These are phyloP conservation scores for Yarrowia porcina DNA, from an alignment of 805 yeast species.

Conservation along the genomic window DNA sequence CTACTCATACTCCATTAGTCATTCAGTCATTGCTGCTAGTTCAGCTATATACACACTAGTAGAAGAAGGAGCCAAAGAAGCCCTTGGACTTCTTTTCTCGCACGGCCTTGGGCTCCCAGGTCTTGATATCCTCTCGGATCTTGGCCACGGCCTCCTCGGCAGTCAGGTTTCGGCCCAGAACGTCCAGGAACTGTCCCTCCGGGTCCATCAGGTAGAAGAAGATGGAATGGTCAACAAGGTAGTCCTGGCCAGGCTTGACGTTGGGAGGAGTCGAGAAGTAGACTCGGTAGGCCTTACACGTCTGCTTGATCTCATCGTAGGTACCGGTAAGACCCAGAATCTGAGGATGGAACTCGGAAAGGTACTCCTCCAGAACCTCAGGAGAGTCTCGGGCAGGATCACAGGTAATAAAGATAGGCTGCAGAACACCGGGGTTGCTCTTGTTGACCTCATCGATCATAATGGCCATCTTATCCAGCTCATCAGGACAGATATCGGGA, in stretches of 20 bases:
- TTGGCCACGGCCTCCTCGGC: slow-evolving; percentile 73
- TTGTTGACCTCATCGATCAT: slow-evolving; percentile 61
- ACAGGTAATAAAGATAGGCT: slow-evolving; percentile 91
- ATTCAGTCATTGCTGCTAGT: slow-evolving; percentile 23
- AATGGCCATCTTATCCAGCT: slow-evolving; percentile 83
- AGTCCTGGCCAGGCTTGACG: slow-evolving; percentile 93
- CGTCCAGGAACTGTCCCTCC: slow-evolving; percentile 95
- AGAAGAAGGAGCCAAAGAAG: slow-evolving; percentile 14
- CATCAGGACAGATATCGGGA: slow-evolving; percentile 99
- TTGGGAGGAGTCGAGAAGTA: slow-evolving; percentile 96
- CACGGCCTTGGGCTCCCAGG: slow-evolving; percentile 68
- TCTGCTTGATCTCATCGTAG: slow-evolving; percentile 75
- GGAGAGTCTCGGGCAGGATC: slow-evolving; percentile 96
- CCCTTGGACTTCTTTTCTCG: slow-evolving; percentile 45
- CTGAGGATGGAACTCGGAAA: slow-evolving; percentile 84
- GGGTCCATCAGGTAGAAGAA: slow-evolving; percentile 97
- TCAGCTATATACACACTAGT: slow-evolving; percentile 25
- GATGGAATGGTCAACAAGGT: slow-evolving; percentile 94
- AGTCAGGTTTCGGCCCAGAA: slow-evolving; percentile 85
- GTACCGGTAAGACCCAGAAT: slow-evolving; percentile 90
- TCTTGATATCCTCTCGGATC: slow-evolving; percentile 69
- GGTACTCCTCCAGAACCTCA: slow-evolving; percentile 74
- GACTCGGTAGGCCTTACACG: slow-evolving; percentile 88
- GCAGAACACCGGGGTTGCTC: slow-evolving; percentile 45
- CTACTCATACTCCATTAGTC: too few relatives aligned